Percentiles rank a stretch among this genome's conserved stretches.
These are phyloP conservation scores for Phaeotremella fagi DNA, from an alignment of 768 basidiomycete species.

Conservation along the genomic window DNA sequence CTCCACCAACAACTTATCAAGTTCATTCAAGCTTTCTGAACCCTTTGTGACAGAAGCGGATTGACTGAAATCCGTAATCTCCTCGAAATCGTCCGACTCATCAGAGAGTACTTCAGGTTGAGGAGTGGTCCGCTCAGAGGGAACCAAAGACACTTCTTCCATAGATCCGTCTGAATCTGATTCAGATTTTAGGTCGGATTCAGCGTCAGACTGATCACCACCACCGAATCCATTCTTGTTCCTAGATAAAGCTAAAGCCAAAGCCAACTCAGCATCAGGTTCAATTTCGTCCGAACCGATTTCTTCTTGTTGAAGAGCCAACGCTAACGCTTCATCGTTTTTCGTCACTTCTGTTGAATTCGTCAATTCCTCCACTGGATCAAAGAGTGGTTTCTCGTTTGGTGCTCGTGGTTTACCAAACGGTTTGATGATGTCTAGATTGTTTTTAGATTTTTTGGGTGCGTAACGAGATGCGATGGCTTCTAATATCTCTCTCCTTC, in stretches of 20 bases:
- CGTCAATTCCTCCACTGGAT: slow-evolving; percentile 9
- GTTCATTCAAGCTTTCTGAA: too few relatives aligned
- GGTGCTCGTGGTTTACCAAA: slow-evolving; percentile 29
- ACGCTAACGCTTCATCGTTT: slow-evolving; percentile 38
- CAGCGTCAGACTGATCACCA: slow-evolving; percentile 13
- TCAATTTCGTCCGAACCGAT: slow-evolving; percentile 68
- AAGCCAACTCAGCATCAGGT: slow-evolving; percentile 58
- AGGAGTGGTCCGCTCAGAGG: slow-evolving; percentile 22
- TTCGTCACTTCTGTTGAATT: slow-evolving; percentile 38
- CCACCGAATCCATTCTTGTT: too few relatives aligned
- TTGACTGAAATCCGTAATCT: slow-evolving; percentile 19
- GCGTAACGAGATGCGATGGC: slow-evolving; percentile 42
- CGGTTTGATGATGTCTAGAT: slow-evolving; percentile 33
- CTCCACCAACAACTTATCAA: not conserved
- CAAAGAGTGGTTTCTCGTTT: slow-evolving; percentile 25
- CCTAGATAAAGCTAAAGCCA: slow-evolving; percentile 51
- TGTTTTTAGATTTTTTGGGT: slow-evolving; percentile 21
- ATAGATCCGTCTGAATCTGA: slow-evolving; percentile 34
- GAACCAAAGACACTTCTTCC: slow-evolving; percentile 43
- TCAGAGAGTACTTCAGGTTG: slow-evolving; percentile 23
- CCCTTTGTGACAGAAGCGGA: too few relatives aligned
- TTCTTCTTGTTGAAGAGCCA: slow-evolving; percentile 51
- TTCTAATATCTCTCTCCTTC: slow-evolving; percentile 41
- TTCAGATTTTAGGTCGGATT: not conserved
- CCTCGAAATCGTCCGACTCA: slow-evolving; percentile 32